Base-by-base conservation (phyloP, 805 yeast species). In the Sungouiozyma ichnusensis region DNA sequence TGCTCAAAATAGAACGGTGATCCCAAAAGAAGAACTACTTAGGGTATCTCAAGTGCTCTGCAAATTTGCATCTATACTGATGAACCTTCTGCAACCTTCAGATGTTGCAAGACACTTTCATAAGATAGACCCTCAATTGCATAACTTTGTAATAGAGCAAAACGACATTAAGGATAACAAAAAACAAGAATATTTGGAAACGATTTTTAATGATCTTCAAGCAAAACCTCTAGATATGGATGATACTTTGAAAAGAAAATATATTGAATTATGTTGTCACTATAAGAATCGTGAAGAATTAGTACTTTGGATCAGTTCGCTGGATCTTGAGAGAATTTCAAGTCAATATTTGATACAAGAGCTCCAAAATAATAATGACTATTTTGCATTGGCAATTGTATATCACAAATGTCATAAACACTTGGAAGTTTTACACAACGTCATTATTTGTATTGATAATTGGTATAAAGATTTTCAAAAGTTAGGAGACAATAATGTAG, bases 111-210 rank as follows among this genome's bases (percentile, higher is more conserved):
- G 18, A 16, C 11, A 48, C 2, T 39, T 51, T 15, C 47, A 51
- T 8, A 16, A 38, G 2, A 47, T 48, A 41, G 60, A 57, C 36
- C 36, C 48, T 7, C 38, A 46, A 7, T 24, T 60, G 1, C 62
- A 59, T 47, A 13, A 36, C 11, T 7, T 11, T 24, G 29, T 24
- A 7, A 7, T 24, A 24, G 29, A 24, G 11, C 29, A 24, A 24
- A 15, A 48, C 1, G 14, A 44, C 4, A 9, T 20, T 3, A 38
- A 37, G 29, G 45, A 47, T 13, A 13, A 35, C 2, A 4, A 32
- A 6, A 49, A 50, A 38, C 45, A 35, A 31, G 34, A 40, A 19
- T 60, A 58, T 44, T 40, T 59, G 18, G 52, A 48, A 14, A 41
- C 43, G 15, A 37, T 56, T 4, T 51, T 47, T 33, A 17, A 13